Evolutionary conservation across 2,329 filamentous ascomycete species (phyloP).

Genomic region (Trichoderma hamatum): DNA sequence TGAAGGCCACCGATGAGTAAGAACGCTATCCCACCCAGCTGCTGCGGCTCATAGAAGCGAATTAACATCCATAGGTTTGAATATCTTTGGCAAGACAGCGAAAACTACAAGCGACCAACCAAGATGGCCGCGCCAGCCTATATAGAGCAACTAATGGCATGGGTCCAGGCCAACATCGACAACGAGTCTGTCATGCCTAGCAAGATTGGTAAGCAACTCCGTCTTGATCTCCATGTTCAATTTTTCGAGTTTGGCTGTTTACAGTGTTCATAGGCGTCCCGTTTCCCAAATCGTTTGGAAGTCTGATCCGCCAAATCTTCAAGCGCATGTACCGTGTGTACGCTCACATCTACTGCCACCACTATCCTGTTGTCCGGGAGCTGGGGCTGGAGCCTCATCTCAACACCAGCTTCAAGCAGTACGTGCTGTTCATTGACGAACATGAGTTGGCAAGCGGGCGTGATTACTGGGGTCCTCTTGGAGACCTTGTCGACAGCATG

Average conservation of each 20-base stretch:
- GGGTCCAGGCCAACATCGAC: slow-evolving; percentile 94
- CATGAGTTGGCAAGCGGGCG: slow-evolving; percentile 89
- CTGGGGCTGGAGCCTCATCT: slow-evolving; percentile 94
- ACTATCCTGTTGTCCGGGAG: slow-evolving; percentile 95
- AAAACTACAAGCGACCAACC: slow-evolving; percentile 91
- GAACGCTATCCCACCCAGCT: slow-evolving; percentile 33
- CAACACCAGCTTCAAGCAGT: slow-evolving; percentile 99
- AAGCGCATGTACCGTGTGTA: slow-evolving; percentile 99
- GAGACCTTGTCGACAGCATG: slow-evolving; percentile 97
- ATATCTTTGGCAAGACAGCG: slow-evolving; percentile 97
- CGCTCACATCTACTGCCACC: slow-evolving; percentile 99
- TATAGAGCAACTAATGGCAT: slow-evolving; percentile 96
- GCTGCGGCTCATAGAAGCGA: background rate
- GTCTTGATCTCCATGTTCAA: background rate
- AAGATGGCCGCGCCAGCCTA: slow-evolving; percentile 98
- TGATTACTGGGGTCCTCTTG: slow-evolving; percentile 95
- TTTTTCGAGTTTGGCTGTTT: background rate
- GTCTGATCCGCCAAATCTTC: slow-evolving; percentile 92
- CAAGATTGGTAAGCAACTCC: slow-evolving; percentile 67
- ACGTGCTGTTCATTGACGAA: slow-evolving; percentile 97
- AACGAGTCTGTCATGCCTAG: slow-evolving; percentile 95
- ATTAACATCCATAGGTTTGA: slow-evolving; percentile 68
- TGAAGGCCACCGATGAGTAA: slow-evolving; percentile 99
- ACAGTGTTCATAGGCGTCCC: slow-evolving; percentile 67
- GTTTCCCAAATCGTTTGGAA: slow-evolving; percentile 90